Percentiles rank a stretch among this genome's conserved stretches.
These are phyloP conservation scores for Pseudopithomyces maydicus DNA, from an alignment of 2,329 filamentous ascomycete species.

Conservation along the genomic window DNA sequence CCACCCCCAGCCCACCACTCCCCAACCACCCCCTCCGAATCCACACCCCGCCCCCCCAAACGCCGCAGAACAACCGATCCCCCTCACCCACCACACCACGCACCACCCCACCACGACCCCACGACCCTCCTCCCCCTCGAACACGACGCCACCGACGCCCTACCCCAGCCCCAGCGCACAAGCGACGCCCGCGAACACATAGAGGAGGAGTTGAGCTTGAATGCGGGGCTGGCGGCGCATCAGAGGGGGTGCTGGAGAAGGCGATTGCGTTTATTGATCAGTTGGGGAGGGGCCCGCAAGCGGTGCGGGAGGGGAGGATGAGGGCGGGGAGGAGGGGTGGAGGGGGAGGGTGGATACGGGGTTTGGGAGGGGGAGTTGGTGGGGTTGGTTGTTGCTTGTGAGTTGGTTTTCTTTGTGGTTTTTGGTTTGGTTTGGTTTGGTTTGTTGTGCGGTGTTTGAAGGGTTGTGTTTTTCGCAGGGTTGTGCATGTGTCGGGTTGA, in stretches of 20 bases:
- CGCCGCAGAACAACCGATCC: too few relatives aligned
- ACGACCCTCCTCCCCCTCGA: too few relatives aligned
- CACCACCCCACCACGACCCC: too few relatives aligned
- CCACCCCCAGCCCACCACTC: too few relatives aligned
- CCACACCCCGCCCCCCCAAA: too few relatives aligned
- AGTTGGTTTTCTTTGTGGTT: background rate
- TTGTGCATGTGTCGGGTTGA: background rate
- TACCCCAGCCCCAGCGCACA: conserved; percentile 19
- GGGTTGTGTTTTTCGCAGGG: background rate
- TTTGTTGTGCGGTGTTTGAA: background rate
- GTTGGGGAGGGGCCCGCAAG: conserved; percentile 27
- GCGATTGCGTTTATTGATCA: conserved; percentile 39
- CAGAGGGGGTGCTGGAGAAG: conserved; percentile 37
- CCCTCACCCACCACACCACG: too few relatives aligned
- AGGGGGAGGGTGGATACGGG: conserved; percentile 30
- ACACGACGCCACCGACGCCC: too few relatives aligned
- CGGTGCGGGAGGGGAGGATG: conserved; percentile 21
- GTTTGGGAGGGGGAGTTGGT: conserved; percentile 31
- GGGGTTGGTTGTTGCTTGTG: conserved; percentile 21
- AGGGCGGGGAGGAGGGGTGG: background rate
- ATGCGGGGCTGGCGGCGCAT: conserved; percentile 28
- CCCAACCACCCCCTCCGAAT: too few relatives aligned
- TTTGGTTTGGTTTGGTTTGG: background rate
- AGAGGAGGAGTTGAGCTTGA: conserved; percentile 35
- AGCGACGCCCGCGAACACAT: conserved; percentile 33